Evolutionary conservation across 129 eudicot species (phyloP).

Genomic region (Lactuca sativa): DNA sequence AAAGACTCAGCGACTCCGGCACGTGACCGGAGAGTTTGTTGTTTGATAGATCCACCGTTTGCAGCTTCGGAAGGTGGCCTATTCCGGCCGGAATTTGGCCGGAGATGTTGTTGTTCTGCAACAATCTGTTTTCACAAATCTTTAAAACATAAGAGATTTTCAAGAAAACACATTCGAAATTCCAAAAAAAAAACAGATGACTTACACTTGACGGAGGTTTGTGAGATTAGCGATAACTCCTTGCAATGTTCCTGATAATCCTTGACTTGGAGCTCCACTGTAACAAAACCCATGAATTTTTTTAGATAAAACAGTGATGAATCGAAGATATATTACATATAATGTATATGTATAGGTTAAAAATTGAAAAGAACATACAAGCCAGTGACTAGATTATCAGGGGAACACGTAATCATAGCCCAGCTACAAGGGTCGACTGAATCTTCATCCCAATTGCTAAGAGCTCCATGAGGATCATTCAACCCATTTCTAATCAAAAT

Average conservation of each 20-base stretch:
- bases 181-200: not conserved
- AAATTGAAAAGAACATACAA: conserved; percentile 41
- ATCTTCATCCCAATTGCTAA: conserved; percentile 91
- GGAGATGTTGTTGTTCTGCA: conserved; percentile 87
- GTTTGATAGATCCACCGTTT: conserved; percentile 86
- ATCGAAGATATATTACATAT: conserved; percentile 2
- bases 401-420: conserved; percentile 95
- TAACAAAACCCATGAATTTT: conserved; percentile 15
- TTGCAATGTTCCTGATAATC: conserved; percentile 80
- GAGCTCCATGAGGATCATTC: conserved; percentile 82
- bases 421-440: conserved; percentile 99
- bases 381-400: conserved; percentile 81
- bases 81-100: conserved; percentile 73
- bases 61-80: conserved; percentile 67
- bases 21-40: conserved; percentile 69
- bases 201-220: conserved; percentile 90
- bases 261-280: conserved; percentile 97
- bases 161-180: not conserved
- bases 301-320: conserved; percentile 31
- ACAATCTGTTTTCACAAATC: conserved; percentile 38
- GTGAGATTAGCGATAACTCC: conserved; percentile 76
- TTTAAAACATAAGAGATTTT: not conserved
- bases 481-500: conserved; percentile 47
- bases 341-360: conserved; percentile 3
- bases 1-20: conserved; percentile 67